Evolutionary conservation across 306 rosid species (phyloP).

Genomic region (Oemleria cerasiformis): DNA sequence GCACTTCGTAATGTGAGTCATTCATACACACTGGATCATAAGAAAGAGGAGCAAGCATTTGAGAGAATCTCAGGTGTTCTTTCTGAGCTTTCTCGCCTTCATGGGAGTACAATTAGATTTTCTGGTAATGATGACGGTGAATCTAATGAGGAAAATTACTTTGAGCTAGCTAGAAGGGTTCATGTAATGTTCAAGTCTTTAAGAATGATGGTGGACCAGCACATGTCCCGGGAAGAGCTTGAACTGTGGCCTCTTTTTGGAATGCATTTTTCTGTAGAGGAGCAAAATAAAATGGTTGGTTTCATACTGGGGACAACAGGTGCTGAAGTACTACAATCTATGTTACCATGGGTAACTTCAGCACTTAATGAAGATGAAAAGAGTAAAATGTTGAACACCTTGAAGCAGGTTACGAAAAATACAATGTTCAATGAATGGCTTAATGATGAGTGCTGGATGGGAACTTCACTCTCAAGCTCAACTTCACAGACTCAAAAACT

Average conservation of each 20-base stretch:
- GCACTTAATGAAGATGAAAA: slow-evolving; percentile 80
- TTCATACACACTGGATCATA: slow-evolving; percentile 80
- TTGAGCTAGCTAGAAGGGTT: slow-evolving; percentile 73
- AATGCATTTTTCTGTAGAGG: slow-evolving; percentile 74
- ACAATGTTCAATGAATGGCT: slow-evolving; percentile 91
- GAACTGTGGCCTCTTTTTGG: slow-evolving; percentile 89
- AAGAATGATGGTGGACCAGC: slow-evolving; percentile 72
- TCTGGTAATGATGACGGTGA: slow-evolving; percentile 26
- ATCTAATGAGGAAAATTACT: slow-evolving; percentile 46
- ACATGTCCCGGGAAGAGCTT: slow-evolving; percentile 72
- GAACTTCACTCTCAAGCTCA: slow-evolving; percentile 49
- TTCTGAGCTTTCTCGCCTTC: slow-evolving; percentile 74
- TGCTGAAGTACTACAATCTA: slow-evolving; percentile 78
- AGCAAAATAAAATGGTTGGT: slow-evolving; percentile 77
- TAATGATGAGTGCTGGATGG: slow-evolving; percentile 72
- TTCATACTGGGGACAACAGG: slow-evolving; percentile 87
- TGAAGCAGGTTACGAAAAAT: slow-evolving; percentile 78
- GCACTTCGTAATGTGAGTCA: slow-evolving; percentile 81
- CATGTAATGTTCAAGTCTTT: slow-evolving; percentile 77
- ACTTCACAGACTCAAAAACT: slow-evolving; percentile 37
- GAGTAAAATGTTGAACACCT: slow-evolving; percentile 69
- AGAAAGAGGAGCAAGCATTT: slow-evolving; percentile 80
- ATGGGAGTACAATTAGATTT: slow-evolving; percentile 32
- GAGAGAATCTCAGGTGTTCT: slow-evolving; percentile 78
- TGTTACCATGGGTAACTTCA: slow-evolving; percentile 88